Evolutionary conservation across 1,284 basidiomycete species (phyloP).

Genomic region (Tilletia indica): DNA sequence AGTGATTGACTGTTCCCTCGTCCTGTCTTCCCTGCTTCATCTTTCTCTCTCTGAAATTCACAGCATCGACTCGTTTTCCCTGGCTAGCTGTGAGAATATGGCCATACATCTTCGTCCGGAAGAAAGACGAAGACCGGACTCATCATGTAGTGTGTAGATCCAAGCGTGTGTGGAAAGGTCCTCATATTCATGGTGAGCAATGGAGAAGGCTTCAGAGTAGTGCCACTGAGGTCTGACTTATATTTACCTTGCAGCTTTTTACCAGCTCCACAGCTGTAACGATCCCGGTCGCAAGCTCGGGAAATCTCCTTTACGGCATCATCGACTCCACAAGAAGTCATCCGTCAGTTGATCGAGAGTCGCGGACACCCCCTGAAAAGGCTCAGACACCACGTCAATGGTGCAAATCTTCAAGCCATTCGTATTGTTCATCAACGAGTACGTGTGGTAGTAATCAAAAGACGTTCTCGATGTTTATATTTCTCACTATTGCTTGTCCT

Average conservation of each 20-base stretch:
- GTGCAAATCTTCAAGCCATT: constrained; percentile 5
- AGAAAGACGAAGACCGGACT: too few species aligned
- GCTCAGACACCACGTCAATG: background rate
- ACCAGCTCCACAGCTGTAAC: constrained; percentile 2
- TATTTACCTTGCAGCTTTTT: background rate
- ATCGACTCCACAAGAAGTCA: background rate
- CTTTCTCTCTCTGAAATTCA: too few species aligned
- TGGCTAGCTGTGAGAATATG: too few species aligned
- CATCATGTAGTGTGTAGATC: too few species aligned
- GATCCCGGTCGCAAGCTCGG: background rate
- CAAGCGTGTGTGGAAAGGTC: background rate
- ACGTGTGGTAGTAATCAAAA: background rate
- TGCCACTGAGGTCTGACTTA: background rate
- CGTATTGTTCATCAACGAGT: background rate
- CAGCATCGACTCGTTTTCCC: too few species aligned
- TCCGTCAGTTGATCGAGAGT: background rate
- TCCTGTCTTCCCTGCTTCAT: too few species aligned
- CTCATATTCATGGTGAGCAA: constrained; percentile 6
- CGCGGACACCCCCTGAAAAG: constrained; percentile 15
- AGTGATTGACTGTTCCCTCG: too few species aligned
- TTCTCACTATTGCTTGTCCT: background rate
- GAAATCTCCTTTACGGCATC: constrained; percentile 8
- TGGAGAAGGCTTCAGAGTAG: background rate
- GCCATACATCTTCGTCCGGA: too few species aligned
- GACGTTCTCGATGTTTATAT: background rate